Conservation (phyloP, 768 basidiomycete genomes). For the Boletus tomentosulus region DNA sequence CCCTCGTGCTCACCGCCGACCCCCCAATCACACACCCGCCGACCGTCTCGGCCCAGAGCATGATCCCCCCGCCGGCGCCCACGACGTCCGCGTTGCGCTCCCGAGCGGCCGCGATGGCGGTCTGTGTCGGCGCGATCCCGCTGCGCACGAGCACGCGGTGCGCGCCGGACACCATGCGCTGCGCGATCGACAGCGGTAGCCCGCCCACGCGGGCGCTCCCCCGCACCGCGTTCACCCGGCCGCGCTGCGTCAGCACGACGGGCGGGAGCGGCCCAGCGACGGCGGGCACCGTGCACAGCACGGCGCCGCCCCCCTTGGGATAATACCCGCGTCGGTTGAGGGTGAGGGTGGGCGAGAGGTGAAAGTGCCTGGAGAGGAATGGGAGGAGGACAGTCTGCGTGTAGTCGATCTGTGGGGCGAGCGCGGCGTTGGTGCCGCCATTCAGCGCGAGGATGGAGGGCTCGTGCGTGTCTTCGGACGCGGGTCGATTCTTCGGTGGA, state of each 20-base stretch:
- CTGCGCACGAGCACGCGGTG: conserved; percentile 35
- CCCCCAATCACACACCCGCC: conserved; percentile 66
- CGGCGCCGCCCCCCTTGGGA: conserved; percentile 68
- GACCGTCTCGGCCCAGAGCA: conserved; percentile 72
- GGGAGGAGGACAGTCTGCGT: conserved; percentile 62
- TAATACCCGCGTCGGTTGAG: conserved; percentile 63
- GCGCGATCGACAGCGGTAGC: conserved; percentile 53
- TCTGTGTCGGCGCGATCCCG: conserved; percentile 23
- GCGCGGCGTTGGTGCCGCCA: conserved; percentile 70
- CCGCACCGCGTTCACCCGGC: conserved; percentile 44
- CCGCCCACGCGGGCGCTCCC: conserved; percentile 67
- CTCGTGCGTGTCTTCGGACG: not conserved
- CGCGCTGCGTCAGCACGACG: conserved; percentile 53
- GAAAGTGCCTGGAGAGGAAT: conserved; percentile 58
- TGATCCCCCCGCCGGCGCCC: conserved; percentile 69
- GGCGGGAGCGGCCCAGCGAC: conserved; percentile 39
- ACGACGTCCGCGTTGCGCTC: conserved; percentile 43
- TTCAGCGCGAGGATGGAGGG: conserved; percentile 50
- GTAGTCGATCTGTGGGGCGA: conserved; percentile 77
- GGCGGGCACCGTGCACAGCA: conserved; percentile 38
- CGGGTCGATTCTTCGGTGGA: conserved; percentile 6
- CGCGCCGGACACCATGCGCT: conserved; percentile 56
- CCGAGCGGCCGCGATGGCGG: conserved; percentile 41
- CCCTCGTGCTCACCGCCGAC: conserved; percentile 58
- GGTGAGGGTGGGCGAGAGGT: conserved; percentile 39